Evolutionary conservation across 306 rosid genomes (phyloP).

Genomic region (Pyrus pyrifolia): DNA sequence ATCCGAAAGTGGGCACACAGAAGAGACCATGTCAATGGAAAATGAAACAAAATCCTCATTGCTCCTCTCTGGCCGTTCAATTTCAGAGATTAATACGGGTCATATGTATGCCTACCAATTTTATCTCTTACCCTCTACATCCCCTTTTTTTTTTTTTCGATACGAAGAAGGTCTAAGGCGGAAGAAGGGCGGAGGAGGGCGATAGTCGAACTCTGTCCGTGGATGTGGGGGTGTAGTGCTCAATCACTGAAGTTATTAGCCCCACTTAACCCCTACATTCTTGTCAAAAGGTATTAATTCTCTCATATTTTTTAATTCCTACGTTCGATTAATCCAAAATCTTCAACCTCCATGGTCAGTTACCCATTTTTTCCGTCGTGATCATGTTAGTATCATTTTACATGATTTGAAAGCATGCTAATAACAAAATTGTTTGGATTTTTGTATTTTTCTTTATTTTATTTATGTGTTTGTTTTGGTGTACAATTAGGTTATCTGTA

Average conservation of each 20-base stretch:
- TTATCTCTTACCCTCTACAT: background rate
- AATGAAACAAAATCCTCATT: background rate
- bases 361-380: background rate
- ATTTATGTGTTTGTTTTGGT: background rate
- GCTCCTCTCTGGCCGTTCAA: background rate
- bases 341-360: background rate
- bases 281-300: constrained; percentile 14
- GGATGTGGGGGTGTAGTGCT: constrained; percentile 14
- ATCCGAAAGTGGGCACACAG: background rate
- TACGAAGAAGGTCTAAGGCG: background rate
- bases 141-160: background rate
- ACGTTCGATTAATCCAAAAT: background rate
- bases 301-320: background rate
- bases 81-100: constrained; percentile 16
- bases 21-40: constrained; percentile 13
- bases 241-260: background rate
- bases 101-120: background rate
- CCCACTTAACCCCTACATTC: constrained; percentile 22
- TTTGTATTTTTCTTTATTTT: background rate
- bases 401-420: background rate
- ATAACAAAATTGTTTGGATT: background rate
- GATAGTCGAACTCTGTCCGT: background rate
- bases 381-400: background rate
- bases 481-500: background rate
- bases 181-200: constrained; percentile 5